These are phyloP conservation scores for Pichia pseudocactophila DNA, from an alignment of 805 yeast genomes.

Conservation along the genomic window DNA sequence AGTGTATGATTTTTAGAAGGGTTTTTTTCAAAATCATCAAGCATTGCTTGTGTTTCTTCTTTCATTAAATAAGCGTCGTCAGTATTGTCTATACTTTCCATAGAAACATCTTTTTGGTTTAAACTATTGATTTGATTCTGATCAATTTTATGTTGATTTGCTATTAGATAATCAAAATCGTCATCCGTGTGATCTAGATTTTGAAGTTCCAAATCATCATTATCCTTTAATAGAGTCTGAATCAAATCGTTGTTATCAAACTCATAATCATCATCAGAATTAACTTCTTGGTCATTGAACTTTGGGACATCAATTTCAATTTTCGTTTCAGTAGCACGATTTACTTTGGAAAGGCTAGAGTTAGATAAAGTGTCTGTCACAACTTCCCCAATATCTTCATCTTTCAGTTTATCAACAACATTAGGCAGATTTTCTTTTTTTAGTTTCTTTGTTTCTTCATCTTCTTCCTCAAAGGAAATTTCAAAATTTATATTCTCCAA, in stretches of 20 bases:
- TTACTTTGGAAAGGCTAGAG: constrained; percentile 16
- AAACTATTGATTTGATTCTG: constrained; percentile 7
- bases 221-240: constrained; percentile 30
- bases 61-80: constrained; percentile 30
- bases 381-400: constrained; percentile 60
- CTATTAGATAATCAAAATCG: constrained; percentile 27
- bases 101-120: constrained; percentile 4
- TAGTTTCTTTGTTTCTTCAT: constrained; percentile 18
- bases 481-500: constrained; percentile 20
- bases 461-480: constrained; percentile 23
- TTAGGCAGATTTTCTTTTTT: constrained; percentile 1
- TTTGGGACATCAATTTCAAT: constrained; percentile 41
- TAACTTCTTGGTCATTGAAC: constrained; percentile 34
- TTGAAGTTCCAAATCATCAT: constrained; percentile 29
- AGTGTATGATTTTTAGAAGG: constrained; percentile 2
- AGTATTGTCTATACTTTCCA: constrained; percentile 5
- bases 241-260: constrained; percentile 41
- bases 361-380: constrained; percentile 17
- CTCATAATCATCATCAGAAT: constrained; percentile 60
- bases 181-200: constrained; percentile 29
- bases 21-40: constrained; percentile 29
- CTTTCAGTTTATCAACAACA: constrained; percentile 23
- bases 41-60: constrained; percentile 36
- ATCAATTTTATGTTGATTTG: constrained; percentile 9
- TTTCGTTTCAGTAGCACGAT: constrained; percentile 6